A percentile compares a stretch with the other conserved stretches of the same genome.
phyloP scores from a whole-genome alignment of 73 alveolate species.

The Uronychia setigera region DNA sequence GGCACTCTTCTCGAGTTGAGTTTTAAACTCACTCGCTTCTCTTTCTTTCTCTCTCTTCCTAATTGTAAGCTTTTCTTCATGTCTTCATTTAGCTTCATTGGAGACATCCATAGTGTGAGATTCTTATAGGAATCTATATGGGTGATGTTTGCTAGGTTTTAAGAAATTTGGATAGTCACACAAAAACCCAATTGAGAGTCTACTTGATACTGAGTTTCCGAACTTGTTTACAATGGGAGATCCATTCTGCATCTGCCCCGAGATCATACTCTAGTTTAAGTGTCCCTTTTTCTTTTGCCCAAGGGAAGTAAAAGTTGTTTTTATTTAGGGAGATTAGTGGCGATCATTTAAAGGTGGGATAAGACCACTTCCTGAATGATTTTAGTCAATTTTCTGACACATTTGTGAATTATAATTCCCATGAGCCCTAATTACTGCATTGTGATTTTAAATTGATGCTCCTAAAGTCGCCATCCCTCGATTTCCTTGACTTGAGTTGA shows the following conservation, averaged over 20 bases:
- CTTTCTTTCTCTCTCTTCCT: not conserved
- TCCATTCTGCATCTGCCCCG: too few species aligned
- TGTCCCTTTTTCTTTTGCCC: not conserved
- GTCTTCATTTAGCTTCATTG: conserved; percentile 18
- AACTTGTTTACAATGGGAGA: not conserved
- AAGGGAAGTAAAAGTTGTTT: not conserved
- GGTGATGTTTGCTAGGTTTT: conserved; percentile 16
- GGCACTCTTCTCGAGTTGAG: not conserved
- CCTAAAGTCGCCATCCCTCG: not conserved
- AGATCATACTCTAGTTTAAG: not conserved
- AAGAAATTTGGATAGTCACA: conserved; percentile 31
- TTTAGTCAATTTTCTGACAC: not conserved
- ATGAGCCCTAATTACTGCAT: too few species aligned
- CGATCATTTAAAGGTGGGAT: not conserved
- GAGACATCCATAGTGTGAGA: conserved; percentile 10
- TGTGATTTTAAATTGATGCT: not conserved
- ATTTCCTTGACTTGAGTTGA: not conserved
- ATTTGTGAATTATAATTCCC: too few species aligned
- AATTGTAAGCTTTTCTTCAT: not conserved
- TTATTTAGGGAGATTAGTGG: not conserved
- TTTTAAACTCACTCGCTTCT: conserved; percentile 1
- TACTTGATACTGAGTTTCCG: conserved; percentile 11
- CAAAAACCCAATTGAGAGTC: conserved; percentile 9
- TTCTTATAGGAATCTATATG: conserved; percentile 14
- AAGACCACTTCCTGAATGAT: not conserved